phyloP scores from a whole-genome alignment of 1,139 yeast species.

The Sugiyamaella neomexicana region DNA sequence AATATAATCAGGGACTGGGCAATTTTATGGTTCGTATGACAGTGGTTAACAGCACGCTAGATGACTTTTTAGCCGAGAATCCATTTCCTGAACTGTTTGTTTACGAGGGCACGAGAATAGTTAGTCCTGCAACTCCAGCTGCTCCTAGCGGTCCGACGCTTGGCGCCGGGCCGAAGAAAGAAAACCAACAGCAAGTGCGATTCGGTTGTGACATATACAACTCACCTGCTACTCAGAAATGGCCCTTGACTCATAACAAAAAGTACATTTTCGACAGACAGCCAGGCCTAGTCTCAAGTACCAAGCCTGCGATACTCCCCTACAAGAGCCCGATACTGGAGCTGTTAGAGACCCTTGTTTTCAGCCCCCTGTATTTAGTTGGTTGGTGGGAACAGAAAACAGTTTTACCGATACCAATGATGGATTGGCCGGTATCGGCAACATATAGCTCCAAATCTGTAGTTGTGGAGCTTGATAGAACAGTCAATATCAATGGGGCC shows the following conservation, averaged over 20 bases:
- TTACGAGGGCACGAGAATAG: slow-evolving; percentile 2
- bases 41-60: slow-evolving; percentile 22
- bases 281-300: slow-evolving; percentile 20
- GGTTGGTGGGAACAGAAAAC: slow-evolving; percentile 29
- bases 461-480: slow-evolving; percentile 34
- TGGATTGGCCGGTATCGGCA: slow-evolving; percentile 20
- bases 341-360: slow-evolving; percentile 33
- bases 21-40: slow-evolving; percentile 38
- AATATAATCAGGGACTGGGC: slow-evolving; percentile 36
- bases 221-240: slow-evolving; percentile 3
- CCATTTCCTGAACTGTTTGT: slow-evolving; percentile 13
- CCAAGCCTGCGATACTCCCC: slow-evolving; percentile 37
- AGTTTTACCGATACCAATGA: slow-evolving; percentile 17
- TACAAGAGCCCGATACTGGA: slow-evolving; percentile 35
- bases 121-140: slow-evolving; percentile 8
- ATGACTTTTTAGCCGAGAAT: slow-evolving; percentile 18
- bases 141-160: slow-evolving; percentile 7
- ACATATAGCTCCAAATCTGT: slow-evolving; percentile 20
- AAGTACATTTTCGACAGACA: slow-evolving; percentile 18
- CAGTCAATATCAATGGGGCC: slow-evolving; percentile 37
- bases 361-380: slow-evolving; percentile 36
- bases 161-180: slow-evolving; percentile 6
- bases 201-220: neutral
- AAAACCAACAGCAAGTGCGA: neutral
- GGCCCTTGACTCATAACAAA: slow-evolving; percentile 19